Base-by-base conservation (phyloP, 208 protist genomes). In the Trypanosoma brucei region DNA sequence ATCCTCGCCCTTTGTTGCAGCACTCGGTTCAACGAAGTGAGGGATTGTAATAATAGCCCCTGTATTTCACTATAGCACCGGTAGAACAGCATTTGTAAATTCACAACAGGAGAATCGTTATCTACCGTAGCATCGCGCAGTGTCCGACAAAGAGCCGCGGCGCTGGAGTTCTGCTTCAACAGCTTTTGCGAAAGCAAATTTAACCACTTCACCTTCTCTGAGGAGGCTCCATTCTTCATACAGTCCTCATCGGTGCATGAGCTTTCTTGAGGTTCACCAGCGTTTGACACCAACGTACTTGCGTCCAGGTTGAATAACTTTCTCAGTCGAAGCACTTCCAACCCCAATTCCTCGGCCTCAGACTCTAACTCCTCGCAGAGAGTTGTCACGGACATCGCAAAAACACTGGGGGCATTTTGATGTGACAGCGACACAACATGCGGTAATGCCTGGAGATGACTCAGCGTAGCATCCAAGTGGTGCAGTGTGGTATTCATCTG, bases 321-420 rank as follows among this genome's bases (percentile, higher is more conserved):
- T 46, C 79, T 64, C 50, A 86, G 65, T 22, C 55, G 69, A 22
- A 86, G 62, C 48, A 82, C 76, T 22, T 76, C 75, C 1, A 59
- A 44, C 3, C 79, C 79, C 34, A 86, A 58, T 1, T 55, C 57
- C 46, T 82, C 68, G 49, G 70, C 64, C 31, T 81, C 60, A 45
- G 37, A 62, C 39, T 86, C 76, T 45, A 82, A 50, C 22, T 67
- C 55, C 45, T 59, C 9, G 39, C 46, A 50, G 13, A 36, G 22
- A 42, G 40, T 8, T 34, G 42, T n/a, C 22, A 52, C 33, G 11
- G 68, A 33, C 7, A 53, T 36, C 9, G 45, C 42, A 30, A 53
- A 50, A 44, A 66, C 33, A 52, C 57, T 40, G 34, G 68, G 42
- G 49, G 51, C 39, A 46, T 70, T 57, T 31, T 64, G 50, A 49